Evolutionary conservation across 495 filamentous ascomycete genomes (phyloP).

Genomic region (Penicillium turbatum): DNA sequence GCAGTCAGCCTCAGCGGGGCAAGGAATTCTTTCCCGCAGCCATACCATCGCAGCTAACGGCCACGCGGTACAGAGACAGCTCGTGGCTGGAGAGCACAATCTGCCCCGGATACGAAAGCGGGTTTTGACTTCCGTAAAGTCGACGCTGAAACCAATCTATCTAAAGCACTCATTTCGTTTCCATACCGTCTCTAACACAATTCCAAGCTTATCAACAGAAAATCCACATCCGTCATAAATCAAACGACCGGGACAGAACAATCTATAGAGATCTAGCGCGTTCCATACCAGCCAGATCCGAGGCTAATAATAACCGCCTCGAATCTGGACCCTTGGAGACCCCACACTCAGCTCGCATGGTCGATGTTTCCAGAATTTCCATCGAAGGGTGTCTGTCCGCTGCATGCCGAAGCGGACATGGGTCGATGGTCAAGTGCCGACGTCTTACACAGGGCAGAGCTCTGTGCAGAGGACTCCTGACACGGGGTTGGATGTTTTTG

Average conservation of each 20-base stretch:
- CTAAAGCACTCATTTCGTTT: slow-evolving; percentile 1
- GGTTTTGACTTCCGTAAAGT: neutral
- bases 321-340: neutral
- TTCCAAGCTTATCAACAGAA: neutral
- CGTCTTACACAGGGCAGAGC: neutral
- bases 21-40: neutral
- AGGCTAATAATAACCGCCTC: slow-evolving; percentile 13
- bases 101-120: too few species aligned
- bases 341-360: slow-evolving; percentile 2
- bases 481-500: neutral
- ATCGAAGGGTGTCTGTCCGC: slow-evolving; percentile 1
- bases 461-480: neutral
- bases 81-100: too few species aligned
- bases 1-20: slow-evolving; percentile 2
- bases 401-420: neutral
- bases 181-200: neutral
- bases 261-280: neutral
- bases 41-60: neutral
- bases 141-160: neutral
- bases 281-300: slow-evolving; percentile 14
- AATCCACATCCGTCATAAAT: neutral
- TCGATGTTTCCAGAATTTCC: slow-evolving; percentile 26
- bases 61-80: neutral
- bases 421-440: neutral
- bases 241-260: neutral